Conservation (phyloP, 495 filamentous ascomycete species). For the Bombardia bombarda region DNA sequence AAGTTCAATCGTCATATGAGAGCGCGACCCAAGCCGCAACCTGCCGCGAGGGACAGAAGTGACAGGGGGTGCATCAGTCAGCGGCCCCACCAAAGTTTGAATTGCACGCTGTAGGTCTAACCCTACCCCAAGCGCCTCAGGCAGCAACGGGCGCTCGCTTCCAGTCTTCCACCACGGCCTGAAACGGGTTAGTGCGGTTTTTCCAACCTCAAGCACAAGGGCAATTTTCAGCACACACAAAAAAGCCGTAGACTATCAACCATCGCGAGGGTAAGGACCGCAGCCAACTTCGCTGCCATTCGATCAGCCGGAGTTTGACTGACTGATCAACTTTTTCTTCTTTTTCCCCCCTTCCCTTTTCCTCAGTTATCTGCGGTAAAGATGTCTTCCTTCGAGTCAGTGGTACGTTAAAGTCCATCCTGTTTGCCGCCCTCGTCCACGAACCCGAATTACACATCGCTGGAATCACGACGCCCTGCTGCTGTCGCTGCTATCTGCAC, state of each 20-base stretch:
- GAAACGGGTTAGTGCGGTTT: conserved; percentile 25
- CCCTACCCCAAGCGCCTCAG: conserved; percentile 35
- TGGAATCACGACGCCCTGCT: too few species aligned
- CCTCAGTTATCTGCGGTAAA: conserved; percentile 46
- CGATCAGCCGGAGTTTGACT: conserved; percentile 28
- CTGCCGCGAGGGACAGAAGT: too few species aligned
- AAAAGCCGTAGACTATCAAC: conserved; percentile 29
- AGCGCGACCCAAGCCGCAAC: too few species aligned
- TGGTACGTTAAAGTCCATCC: conserved; percentile 71
- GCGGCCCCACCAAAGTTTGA: conserved; percentile 8
- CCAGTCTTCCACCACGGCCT: conserved; percentile 23
- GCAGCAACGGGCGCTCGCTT: conserved; percentile 31
- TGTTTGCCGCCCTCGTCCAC: too few species aligned
- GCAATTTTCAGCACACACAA: conserved; percentile 31
- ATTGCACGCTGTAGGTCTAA: conserved; percentile 32
- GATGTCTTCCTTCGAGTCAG: conserved; percentile 97
- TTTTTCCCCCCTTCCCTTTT: conserved; percentile 22
- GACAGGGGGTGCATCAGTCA: conserved; percentile 2
- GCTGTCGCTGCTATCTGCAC: too few species aligned
- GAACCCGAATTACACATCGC: background rate
- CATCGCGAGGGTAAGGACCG: conserved; percentile 30
- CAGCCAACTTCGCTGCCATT: conserved; percentile 25
- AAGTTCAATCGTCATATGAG: too few species aligned
- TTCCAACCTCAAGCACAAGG: conserved; percentile 21
- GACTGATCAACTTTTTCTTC: conserved; percentile 27